A percentile compares a stretch with the other conserved stretches of the same genome.
Conservation (phyloP, 352 stramenopile species). For the Globisporangium emineosum region DNA sequence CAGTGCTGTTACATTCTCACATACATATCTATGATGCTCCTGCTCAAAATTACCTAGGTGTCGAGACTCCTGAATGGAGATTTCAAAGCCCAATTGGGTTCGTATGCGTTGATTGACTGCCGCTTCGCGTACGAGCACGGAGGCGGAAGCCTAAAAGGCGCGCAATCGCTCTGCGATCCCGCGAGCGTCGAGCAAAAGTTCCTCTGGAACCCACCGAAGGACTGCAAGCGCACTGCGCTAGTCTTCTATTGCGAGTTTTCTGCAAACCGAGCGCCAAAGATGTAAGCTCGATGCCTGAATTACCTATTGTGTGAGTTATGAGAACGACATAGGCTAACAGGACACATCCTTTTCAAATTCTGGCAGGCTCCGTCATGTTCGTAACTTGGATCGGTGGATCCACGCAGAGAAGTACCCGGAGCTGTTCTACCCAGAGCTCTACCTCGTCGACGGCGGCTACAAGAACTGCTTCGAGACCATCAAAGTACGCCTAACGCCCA, state of each 20-base stretch:
- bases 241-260: conserved; percentile 78
- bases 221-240: conserved; percentile 38
- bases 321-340: background rate
- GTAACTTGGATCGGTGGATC: conserved; percentile 58
- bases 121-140: conserved; percentile 54
- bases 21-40: too few relatives aligned
- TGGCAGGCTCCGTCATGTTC: conserved; percentile 44
- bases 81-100: conserved; percentile 27
- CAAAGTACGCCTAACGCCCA: conserved; percentile 15
- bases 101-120: conserved; percentile 50
- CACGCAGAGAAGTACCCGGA: conserved; percentile 55
- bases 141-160: conserved; percentile 38
- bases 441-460: conserved; percentile 69
- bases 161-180: conserved; percentile 39
- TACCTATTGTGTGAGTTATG: background rate
- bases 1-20: too few relatives aligned
- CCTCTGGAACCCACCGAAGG: conserved; percentile 22
- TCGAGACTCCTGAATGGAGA: conserved; percentile 31
- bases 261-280: conserved; percentile 62
- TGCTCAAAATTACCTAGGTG: conserved; percentile 16
- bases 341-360: background rate
- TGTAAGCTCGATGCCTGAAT: conserved; percentile 19
- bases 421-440: conserved; percentile 66
- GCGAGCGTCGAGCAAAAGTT: conserved; percentile 40
- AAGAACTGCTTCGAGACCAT: conserved; percentile 64